Evolutionary conservation across 2,329 filamentous ascomycete genomes (phyloP).

Genomic region (Ophiostoma perfectum): DNA sequence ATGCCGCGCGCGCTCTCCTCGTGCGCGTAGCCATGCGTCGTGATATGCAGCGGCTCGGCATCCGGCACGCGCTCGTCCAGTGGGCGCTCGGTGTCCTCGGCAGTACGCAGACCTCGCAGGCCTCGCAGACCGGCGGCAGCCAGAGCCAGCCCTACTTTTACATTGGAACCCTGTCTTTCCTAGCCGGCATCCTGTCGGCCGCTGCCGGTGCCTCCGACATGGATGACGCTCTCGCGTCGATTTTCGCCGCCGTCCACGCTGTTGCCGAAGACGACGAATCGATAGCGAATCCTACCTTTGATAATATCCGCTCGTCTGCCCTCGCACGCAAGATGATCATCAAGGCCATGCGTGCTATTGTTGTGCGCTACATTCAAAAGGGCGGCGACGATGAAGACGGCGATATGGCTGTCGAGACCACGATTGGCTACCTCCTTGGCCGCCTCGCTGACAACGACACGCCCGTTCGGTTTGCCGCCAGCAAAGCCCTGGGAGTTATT

Average conservation of each 20-base stretch:
- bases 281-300: not conserved
- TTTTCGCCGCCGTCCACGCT: conserved; percentile 60
- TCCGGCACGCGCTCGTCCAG: conserved; percentile 61
- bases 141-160: conserved; percentile 61
- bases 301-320: conserved; percentile 61
- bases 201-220: conserved; percentile 72
- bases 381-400: conserved; percentile 41
- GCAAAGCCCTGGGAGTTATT: conserved; percentile 85
- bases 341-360: conserved; percentile 74
- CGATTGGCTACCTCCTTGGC: conserved; percentile 76
- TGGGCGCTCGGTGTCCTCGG: conserved; percentile 63
- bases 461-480: conserved; percentile 81
- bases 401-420: conserved; percentile 73
- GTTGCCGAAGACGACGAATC: conserved; percentile 46
- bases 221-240: conserved; percentile 56
- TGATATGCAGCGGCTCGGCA: conserved; percentile 76
- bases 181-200: conserved; percentile 65
- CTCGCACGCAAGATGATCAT: conserved; percentile 75
- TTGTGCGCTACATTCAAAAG: conserved; percentile 48
- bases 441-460: conserved; percentile 81
- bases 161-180: conserved; percentile 72
- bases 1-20: conserved; percentile 77
- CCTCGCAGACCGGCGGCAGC: conserved; percentile 29
- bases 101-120: not conserved
- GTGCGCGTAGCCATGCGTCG: conserved; percentile 75